phyloP scores from a whole-genome alignment of 2,329 filamentous ascomycete species.

The Monosporascus sp. region DNA sequence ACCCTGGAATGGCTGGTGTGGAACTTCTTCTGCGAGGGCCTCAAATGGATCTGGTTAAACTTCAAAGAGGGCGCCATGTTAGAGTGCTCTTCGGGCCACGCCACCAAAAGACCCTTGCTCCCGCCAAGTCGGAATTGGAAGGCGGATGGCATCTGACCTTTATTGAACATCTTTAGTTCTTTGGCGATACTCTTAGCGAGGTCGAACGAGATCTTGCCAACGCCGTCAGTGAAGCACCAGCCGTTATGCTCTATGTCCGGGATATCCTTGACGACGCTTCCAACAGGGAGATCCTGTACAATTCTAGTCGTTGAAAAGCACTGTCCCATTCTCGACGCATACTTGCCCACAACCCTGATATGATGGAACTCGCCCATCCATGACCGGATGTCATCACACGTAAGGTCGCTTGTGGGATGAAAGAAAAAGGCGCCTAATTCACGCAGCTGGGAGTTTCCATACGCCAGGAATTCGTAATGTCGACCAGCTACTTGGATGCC shows the following conservation, averaged over 20 bases:
- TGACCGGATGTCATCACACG: slow-evolving; percentile 68
- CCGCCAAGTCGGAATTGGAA: slow-evolving; percentile 92
- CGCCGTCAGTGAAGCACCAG: slow-evolving; percentile 81
- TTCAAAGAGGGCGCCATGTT: slow-evolving; percentile 29
- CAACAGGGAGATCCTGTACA: slow-evolving; percentile 58
- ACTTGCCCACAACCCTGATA: slow-evolving; percentile 82
- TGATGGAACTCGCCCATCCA: slow-evolving; percentile 85
- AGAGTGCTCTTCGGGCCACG: slow-evolving; percentile 56
- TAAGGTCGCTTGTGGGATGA: slow-evolving; percentile 59
- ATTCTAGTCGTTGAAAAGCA: slow-evolving; percentile 91
- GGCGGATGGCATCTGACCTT: slow-evolving; percentile 63
- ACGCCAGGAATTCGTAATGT: slow-evolving; percentile 84
- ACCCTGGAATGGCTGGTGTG: slow-evolving; percentile 57
- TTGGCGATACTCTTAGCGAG: slow-evolving; percentile 68
- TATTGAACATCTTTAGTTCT: slow-evolving; percentile 58
- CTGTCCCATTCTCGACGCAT: slow-evolving; percentile 83
- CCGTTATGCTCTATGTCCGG: slow-evolving; percentile 64
- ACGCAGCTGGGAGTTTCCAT: slow-evolving; percentile 90
- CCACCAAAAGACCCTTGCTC: slow-evolving; percentile 80
- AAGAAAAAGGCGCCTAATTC: slow-evolving; percentile 95
- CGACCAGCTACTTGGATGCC: slow-evolving; percentile 80
- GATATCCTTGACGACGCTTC: slow-evolving; percentile 52
- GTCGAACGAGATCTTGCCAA: slow-evolving; percentile 82
- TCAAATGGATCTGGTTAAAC: slow-evolving; percentile 66
- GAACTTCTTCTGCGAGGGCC: slow-evolving; percentile 87